Base-by-base conservation (phyloP, 495 filamentous ascomycete species). In the Collariella sp. region DNA sequence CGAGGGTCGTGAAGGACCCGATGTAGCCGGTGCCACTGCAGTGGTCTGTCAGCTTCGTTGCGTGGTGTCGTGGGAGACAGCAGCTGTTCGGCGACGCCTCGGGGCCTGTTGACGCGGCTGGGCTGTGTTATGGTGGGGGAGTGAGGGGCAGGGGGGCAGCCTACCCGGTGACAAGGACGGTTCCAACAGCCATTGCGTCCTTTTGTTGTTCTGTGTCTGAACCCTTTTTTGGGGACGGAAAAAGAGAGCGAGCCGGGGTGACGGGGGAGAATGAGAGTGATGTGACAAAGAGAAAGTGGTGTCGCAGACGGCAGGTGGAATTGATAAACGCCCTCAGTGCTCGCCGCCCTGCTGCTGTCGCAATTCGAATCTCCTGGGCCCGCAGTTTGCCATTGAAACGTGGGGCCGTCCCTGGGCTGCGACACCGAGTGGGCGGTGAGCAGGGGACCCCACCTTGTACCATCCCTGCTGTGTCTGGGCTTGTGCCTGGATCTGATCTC, bases 11-110 rank as follows among this genome's bases (percentile, higher is more conserved):
- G 80, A 97, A 97, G 38, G 93, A 98, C 61, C 93, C 93, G 70
- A 98, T 98, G 78, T 98, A 98, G 75, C 93, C 93, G 54, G 89
- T 93, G 60, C 93, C 93, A 76, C 93, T 98, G 68, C 44, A 56
- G 26, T 31, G 43, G 55, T 51, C 54, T 50, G 43, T 63, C 56
- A 69, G 53, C 50, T 51, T 45, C 19, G 39, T 38, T 41, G 36
- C 34, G 23, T 33, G 35, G 51, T 16, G 39, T 12, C 22, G n/a
- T n/a, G n/a, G n/a, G n/a, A n/a, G n/a, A n/a, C n/a, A n/a, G n/a
- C n/a, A n/a, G n/a, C n/a, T n/a, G n/a, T n/a, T n/a, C n/a, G n/a
- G n/a, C n/a, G n/a, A n/a, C n/a, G n/a, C n/a, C 18, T 54, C 22
- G 52, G 26, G 38, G 15, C n/a, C 39, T 35, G 36, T 40, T 57